Conservation (phyloP, 2,329 filamentous ascomycete genomes). For the Fusarium clavum region DNA sequence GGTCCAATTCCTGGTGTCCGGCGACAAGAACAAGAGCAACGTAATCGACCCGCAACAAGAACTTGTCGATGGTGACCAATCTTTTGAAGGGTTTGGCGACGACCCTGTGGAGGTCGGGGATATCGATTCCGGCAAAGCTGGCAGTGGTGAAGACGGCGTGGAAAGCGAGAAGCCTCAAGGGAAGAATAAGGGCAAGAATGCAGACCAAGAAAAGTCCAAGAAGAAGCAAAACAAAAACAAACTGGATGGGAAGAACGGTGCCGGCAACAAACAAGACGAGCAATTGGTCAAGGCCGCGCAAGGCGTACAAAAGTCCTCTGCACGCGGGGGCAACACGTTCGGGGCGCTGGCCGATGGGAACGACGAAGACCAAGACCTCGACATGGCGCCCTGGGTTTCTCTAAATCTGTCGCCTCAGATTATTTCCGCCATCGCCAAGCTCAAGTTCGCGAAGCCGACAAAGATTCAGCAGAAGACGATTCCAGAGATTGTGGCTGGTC, state of each 20-base stretch:
- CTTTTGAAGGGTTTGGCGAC: slow-evolving; percentile 76
- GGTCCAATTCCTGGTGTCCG: slow-evolving; percentile 65
- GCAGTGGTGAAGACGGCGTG: slow-evolving; percentile 48
- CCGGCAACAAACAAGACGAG: slow-evolving; percentile 44
- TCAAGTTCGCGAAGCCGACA: slow-evolving; percentile 85
- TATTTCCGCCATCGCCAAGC: slow-evolving; percentile 78
- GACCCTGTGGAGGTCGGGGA: slow-evolving; percentile 49
- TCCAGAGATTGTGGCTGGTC: slow-evolving; percentile 82
- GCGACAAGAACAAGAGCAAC: slow-evolving; percentile 60
- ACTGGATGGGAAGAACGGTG: slow-evolving; percentile 45
- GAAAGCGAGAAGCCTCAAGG: slow-evolving; percentile 46
- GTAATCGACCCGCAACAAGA: slow-evolving; percentile 31
- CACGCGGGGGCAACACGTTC: slow-evolving; percentile 62
- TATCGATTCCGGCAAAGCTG: slow-evolving; percentile 51
- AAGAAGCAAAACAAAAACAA: slow-evolving; percentile 39
- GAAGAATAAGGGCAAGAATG: slow-evolving; percentile 49
- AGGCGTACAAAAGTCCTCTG: slow-evolving; percentile 51
- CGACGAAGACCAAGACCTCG: slow-evolving; percentile 65
- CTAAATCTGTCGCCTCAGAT: slow-evolving; percentile 79
- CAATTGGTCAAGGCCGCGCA: slow-evolving; percentile 53
- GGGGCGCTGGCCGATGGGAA: slow-evolving; percentile 65
- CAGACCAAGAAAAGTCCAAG: slow-evolving; percentile 36
- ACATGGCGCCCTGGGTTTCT: slow-evolving; percentile 82
- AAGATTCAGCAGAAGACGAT: slow-evolving; percentile 84
- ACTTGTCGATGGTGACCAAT: slow-evolving; percentile 58